Evolutionary conservation across 1,284 basidiomycete species (phyloP), one percentile per base, ranked within the genome.

Genomic region (Marasmius tenuissimus): DNA sequence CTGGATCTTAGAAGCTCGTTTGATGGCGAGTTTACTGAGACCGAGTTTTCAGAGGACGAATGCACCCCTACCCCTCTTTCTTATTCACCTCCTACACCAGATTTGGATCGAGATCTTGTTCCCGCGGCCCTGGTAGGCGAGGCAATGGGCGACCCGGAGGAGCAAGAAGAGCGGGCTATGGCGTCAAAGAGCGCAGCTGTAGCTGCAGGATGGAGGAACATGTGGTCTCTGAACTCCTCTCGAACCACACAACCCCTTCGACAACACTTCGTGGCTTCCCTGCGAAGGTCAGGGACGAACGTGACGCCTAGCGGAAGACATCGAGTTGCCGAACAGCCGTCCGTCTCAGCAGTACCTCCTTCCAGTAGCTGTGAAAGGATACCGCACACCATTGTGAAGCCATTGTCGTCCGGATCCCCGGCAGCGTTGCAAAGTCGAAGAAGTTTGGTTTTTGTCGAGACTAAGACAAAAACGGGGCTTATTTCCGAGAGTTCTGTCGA

Each of bases 191-290:
- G 72, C 40, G 75, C 79, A 53, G 75, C 74, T 33, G 85, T 89
- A 40, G 81, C 83, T 51, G 76, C 76, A 50, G 87, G 86, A 16
- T 90, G 88, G 88, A 80, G 82, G 76, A 75, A 81, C 27, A 80
- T 76, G 64, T 91, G 84, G 82, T 78, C 75, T 11, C 65, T 71
- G 55, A 60, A 58, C 60, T 55, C 58, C 42, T 57, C 64, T 57
- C 16, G 59, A 58, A 33, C 39, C 45, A 47, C 35, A 45, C 57
- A 66, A 38, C 9, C 39, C 45, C 14, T 57, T 59, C 11, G 45
- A 34, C 60, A 59, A 56, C 58, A 33, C 38, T 55, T 42, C 20
- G 45, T 61, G 42, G 39, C 57, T 47, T 58, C 62, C 11, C 65
- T 81, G 65, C 69, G 69, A 65, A 75, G 80, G 57, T 72, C 75